Conservation (phyloP, 805 yeast species). For the Lachancea kluyveri region DNA sequence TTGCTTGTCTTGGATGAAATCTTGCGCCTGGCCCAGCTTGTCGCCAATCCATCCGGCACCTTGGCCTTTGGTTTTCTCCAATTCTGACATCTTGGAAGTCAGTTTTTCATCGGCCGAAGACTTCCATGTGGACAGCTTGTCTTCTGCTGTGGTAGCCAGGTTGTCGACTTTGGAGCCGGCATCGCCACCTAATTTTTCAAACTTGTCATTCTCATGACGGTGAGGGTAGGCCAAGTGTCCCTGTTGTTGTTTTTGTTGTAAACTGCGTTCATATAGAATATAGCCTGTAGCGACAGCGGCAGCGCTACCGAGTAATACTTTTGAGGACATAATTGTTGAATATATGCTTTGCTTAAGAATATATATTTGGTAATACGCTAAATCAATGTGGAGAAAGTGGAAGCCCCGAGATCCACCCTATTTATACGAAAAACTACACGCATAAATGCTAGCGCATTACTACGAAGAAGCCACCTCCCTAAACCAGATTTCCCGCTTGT, state of each 20-base stretch:
- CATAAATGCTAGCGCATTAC: not conserved
- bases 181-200: constrained; percentile 7
- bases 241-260: constrained; percentile 16
- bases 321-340: constrained; percentile 15
- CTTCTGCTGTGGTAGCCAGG: constrained; percentile 4
- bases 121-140: constrained; percentile 6
- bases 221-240: constrained; percentile 4
- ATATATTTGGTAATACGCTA: too few relatives aligned
- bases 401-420: too few relatives aligned
- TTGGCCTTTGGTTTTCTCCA: constrained; percentile 9
- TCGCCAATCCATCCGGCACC: constrained; percentile 9
- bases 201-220: constrained; percentile 5
- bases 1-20: constrained; percentile 4
- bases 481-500: not conserved
- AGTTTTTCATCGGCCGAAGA: constrained; percentile 8
- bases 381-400: too few relatives aligned
- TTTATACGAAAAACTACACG: too few relatives aligned
- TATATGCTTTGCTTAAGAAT: not conserved
- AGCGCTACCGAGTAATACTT: constrained; percentile 22
- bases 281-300: constrained; percentile 25
- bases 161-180: constrained; percentile 10
- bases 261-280: constrained; percentile 20
- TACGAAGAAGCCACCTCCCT: not conserved
- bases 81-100: constrained; percentile 8
- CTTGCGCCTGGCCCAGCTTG: constrained; percentile 8